These are phyloP conservation scores for Eremochloa ophiuroides DNA, from an alignment of 176 grass and related monocot genomes.

Conservation along the genomic window DNA sequence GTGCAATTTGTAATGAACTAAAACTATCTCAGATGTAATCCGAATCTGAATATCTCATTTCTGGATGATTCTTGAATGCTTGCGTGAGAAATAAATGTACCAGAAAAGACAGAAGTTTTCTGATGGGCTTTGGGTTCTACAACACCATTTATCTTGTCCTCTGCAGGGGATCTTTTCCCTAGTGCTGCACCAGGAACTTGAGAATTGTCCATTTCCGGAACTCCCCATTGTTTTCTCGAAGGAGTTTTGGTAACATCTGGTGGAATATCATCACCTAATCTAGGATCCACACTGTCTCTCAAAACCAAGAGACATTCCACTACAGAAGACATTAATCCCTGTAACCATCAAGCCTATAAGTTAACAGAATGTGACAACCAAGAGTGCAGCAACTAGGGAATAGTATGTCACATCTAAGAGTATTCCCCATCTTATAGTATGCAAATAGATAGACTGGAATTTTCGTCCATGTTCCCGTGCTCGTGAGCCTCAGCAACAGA, in stretches of 20 bases:
- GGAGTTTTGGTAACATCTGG: slow-evolving; percentile 24
- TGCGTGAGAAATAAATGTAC: slow-evolving; percentile 18
- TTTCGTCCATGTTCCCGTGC: neutral
- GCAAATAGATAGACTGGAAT: neutral
- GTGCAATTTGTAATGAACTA: neutral
- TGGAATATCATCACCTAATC: slow-evolving; percentile 34
- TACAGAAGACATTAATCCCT: slow-evolving; percentile 69
- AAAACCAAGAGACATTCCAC: slow-evolving; percentile 82
- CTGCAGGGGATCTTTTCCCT: slow-evolving; percentile 25
- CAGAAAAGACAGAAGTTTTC: slow-evolving; percentile 50
- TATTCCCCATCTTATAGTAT: neutral
- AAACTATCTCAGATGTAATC: neutral
- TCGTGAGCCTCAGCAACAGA: neutral
- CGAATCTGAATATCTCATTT: slow-evolving; percentile 13
- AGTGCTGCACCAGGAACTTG: slow-evolving; percentile 18
- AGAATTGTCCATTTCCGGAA: slow-evolving; percentile 32
- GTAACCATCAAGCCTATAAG: slow-evolving; percentile 23
- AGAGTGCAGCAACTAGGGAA: neutral
- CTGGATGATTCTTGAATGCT: neutral
- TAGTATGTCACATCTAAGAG: neutral
- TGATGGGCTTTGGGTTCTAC: slow-evolving; percentile 48
- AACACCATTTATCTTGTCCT: slow-evolving; percentile 47
- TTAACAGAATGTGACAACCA: slow-evolving; percentile 18
- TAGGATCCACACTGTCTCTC: slow-evolving; percentile 48
- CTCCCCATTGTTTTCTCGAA: slow-evolving; percentile 56